Conservation (phyloP, 495 filamentous ascomycete species). For the Penicillium desertorum region DNA sequence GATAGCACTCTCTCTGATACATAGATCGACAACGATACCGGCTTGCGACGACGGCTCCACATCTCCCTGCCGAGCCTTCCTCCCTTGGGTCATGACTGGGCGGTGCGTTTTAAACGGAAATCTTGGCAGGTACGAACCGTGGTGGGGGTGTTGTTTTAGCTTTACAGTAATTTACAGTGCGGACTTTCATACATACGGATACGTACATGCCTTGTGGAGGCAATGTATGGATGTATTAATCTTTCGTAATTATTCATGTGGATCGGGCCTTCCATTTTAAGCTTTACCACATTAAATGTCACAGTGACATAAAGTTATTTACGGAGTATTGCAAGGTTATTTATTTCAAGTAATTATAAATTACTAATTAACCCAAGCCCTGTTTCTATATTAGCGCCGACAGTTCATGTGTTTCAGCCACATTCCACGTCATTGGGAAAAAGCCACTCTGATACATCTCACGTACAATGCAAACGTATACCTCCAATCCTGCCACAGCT, state of each 20-base stretch:
- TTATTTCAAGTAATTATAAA: neutral
- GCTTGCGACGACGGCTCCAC: constrained; percentile 33
- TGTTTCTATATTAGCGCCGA: neutral
- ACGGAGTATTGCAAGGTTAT: too few relatives aligned
- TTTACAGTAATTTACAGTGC: neutral
- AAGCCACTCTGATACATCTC: neutral
- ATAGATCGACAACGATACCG: constrained; percentile 11
- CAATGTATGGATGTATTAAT: neutral
- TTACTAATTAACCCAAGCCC: too few relatives aligned
- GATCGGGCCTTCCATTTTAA: too few relatives aligned
- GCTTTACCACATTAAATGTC: too few relatives aligned
- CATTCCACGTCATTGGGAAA: neutral
- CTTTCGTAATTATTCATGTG: too few relatives aligned
- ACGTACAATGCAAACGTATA: neutral
- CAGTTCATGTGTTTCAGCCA: neutral
- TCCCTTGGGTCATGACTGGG: constrained; percentile 15
- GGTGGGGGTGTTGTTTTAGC: neutral
- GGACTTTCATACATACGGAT: neutral
- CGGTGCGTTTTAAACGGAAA: constrained; percentile 4
- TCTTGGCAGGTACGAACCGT: constrained; percentile 17
- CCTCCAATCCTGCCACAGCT: neutral
- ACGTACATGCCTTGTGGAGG: neutral
- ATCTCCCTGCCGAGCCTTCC: constrained; percentile 20
- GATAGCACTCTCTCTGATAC: constrained; percentile 1
- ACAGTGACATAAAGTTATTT: too few relatives aligned